phyloP scores from a whole-genome alignment of 352 stramenopile species.

The Phytophthora capsici region DNA sequence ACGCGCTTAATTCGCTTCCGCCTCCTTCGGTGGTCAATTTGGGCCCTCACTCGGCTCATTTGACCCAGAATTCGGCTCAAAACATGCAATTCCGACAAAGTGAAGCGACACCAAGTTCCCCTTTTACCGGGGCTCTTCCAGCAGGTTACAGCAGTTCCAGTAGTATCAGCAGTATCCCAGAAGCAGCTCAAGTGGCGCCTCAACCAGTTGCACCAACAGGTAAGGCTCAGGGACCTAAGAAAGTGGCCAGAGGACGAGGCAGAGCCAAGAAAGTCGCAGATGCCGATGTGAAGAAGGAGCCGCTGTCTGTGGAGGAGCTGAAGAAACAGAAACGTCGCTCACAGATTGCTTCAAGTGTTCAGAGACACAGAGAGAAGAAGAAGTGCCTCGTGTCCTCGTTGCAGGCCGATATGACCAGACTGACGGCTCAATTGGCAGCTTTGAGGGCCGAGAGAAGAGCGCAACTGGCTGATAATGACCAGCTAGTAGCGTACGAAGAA shows the following conservation, averaged over 20 bases:
- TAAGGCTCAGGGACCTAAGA: constrained; percentile 7
- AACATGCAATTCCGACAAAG: constrained; percentile 5
- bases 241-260: constrained; percentile 16
- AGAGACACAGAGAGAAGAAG: constrained; percentile 76
- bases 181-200: background rate
- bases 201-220: background rate
- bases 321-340: constrained; percentile 64
- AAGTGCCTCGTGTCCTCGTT: constrained; percentile 55
- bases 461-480: constrained; percentile 49
- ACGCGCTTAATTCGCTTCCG: constrained; percentile 35
- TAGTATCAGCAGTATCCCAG: constrained; percentile 6
- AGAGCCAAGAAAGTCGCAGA: constrained; percentile 9
- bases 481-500: constrained; percentile 64
- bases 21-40: constrained; percentile 1
- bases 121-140: constrained; percentile 16
- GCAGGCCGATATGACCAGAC: constrained; percentile 47
- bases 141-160: constrained; percentile 13
- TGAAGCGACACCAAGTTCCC: constrained; percentile 18
- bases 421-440: constrained; percentile 49
- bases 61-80: constrained; percentile 3
- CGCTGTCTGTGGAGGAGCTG: constrained; percentile 52
- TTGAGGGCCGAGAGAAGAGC: constrained; percentile 52
- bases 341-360: constrained; percentile 72
- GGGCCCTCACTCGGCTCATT: background rate
- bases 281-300: constrained; percentile 17